A percentile compares a stretch with the other conserved stretches of the same genome.
phyloP scores from a whole-genome alignment of 371 early-diverging fungal species.

The Syncephalastrum racemosum region DNA sequence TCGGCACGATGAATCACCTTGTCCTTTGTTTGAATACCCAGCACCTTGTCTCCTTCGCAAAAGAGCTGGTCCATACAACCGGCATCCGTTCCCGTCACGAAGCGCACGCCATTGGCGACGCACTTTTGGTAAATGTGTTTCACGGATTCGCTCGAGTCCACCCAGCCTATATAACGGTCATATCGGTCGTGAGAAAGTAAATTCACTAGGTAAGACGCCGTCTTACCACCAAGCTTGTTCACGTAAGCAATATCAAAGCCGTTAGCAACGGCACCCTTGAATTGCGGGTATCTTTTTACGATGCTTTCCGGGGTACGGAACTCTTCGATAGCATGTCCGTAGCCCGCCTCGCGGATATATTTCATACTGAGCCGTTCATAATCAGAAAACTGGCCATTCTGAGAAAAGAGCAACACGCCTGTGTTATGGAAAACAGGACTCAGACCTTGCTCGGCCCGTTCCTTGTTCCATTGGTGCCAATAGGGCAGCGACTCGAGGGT shows the following conservation, averaged over 20 bases:
- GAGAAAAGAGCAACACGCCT: conserved; percentile 40
- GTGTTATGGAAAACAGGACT: conserved; percentile 41
- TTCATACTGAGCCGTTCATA: conserved; percentile 33
- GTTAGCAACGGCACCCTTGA: conserved; percentile 30
- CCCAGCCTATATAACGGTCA: conserved; percentile 29
- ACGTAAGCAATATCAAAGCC: conserved; percentile 31
- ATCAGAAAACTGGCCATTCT: conserved; percentile 23
- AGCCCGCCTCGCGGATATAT: conserved; percentile 38
- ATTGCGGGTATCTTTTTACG: conserved; percentile 29
- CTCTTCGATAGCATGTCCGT: conserved; percentile 34
- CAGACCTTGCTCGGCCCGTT: conserved; percentile 22
- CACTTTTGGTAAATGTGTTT: conserved; percentile 36
- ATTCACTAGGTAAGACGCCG: neutral
- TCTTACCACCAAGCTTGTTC: conserved; percentile 36
- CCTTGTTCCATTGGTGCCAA: conserved; percentile 57
- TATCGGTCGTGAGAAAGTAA: neutral
- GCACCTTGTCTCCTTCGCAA: conserved; percentile 17
- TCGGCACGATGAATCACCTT: conserved; percentile 33
- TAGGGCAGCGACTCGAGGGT: conserved; percentile 38
- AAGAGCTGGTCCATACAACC: conserved; percentile 33
- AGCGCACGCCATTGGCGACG: conserved; percentile 31
- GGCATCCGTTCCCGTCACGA: conserved; percentile 28
- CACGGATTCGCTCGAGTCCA: conserved; percentile 33
- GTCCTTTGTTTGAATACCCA: conserved; percentile 47
- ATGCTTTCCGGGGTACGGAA: conserved; percentile 23